Percentiles rank a stretch among this genome's conserved stretches.
Conservation (phyloP, 495 filamentous ascomycete genomes). For the Neurospora sublineolata region DNA sequence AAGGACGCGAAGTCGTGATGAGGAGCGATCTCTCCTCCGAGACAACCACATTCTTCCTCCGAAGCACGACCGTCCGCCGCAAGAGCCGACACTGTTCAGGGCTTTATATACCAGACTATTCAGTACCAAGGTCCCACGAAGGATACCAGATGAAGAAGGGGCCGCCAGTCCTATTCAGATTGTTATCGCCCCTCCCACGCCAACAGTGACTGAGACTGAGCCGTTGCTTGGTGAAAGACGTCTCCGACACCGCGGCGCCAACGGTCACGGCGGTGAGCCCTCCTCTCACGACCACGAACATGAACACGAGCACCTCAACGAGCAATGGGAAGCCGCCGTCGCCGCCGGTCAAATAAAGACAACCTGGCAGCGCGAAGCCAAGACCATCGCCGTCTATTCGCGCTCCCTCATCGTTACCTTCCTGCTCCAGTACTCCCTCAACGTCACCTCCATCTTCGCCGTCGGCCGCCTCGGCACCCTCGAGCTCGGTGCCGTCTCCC, state of each 20-base stretch:
- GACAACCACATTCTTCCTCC: constrained; percentile 67
- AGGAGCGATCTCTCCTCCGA: constrained; percentile 62
- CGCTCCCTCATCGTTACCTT: constrained; percentile 56
- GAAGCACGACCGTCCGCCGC: constrained; percentile 35
- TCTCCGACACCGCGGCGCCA: background rate
- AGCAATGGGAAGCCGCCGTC: constrained; percentile 76
- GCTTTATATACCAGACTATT: constrained; percentile 33
- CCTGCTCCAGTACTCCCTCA: constrained; percentile 62
- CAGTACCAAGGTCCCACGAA: constrained; percentile 32
- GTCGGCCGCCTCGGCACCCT: constrained; percentile 52
- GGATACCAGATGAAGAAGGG: constrained; percentile 21
- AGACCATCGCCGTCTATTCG: constrained; percentile 48
- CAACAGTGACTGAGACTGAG: constrained; percentile 24
- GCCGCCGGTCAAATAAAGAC: constrained; percentile 65
- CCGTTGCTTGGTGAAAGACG: constrained; percentile 20
- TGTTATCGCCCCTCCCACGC: constrained; percentile 5
- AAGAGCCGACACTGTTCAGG: constrained; percentile 9
- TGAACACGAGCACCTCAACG: constrained; percentile 28
- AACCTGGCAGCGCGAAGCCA: constrained; percentile 74
- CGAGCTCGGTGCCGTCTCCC: constrained; percentile 51
- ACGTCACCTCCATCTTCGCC: constrained; percentile 57
- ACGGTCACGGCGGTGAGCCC: background rate
- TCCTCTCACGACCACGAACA: background rate
- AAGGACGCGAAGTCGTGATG: constrained; percentile 48
- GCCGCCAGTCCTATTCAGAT: constrained; percentile 10